These are phyloP conservation scores for Aureobasidium vineae DNA, from an alignment of 2,329 filamentous ascomycete genomes.

Conservation along the genomic window DNA sequence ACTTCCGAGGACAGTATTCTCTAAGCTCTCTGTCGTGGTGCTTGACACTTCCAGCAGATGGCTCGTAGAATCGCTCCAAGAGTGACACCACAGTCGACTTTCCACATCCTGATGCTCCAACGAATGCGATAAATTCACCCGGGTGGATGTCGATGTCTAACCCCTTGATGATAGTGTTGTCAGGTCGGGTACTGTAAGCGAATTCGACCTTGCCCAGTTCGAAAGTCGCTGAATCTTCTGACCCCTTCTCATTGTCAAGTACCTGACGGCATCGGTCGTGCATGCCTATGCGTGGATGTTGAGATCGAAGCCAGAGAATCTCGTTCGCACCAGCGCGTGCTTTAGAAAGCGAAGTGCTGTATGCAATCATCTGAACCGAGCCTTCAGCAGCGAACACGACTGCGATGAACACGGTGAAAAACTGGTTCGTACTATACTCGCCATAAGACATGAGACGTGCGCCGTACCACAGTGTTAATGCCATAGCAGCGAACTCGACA, in stretches of 20 bases:
- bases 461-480: constrained; percentile 41
- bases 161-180: constrained; percentile 64
- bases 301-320: constrained; percentile 5
- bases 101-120: constrained; percentile 47
- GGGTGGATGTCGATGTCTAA: constrained; percentile 49
- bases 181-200: constrained; percentile 66
- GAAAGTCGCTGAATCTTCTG: neutral
- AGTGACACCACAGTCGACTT: constrained; percentile 46
- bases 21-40: constrained; percentile 45
- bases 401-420: constrained; percentile 63
- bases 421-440: constrained; percentile 44
- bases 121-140: constrained; percentile 45
- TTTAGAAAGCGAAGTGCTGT: neutral
- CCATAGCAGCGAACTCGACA: constrained; percentile 52
- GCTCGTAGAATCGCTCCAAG: constrained; percentile 48
- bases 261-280: constrained; percentile 33
- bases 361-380: neutral
- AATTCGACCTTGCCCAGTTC: constrained; percentile 59
- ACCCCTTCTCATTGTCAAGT: neutral
- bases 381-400: constrained; percentile 65
- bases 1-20: constrained; percentile 37
- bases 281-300: constrained; percentile 53
- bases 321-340: constrained; percentile 48
- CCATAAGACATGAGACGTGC: constrained; percentile 36
- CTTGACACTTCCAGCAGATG: constrained; percentile 40